These are phyloP conservation scores for Citrus cavaleriei DNA, from an alignment of 345 rosid genomes.

Conservation along the genomic window DNA sequence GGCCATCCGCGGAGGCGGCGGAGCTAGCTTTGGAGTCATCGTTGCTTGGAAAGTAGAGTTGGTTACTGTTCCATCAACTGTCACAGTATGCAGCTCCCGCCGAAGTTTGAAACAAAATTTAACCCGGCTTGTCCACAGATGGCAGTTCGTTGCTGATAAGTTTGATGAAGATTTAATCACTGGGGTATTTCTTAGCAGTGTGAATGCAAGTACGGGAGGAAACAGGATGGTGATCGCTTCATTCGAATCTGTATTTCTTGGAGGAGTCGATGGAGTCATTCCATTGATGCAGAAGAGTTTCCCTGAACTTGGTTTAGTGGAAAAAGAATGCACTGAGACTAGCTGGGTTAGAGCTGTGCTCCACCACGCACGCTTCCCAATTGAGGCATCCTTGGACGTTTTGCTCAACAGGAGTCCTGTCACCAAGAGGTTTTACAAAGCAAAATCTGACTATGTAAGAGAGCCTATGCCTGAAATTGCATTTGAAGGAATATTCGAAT, in stretches of 20 bases:
- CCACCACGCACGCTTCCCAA: conserved; percentile 8
- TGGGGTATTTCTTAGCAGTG: conserved; percentile 17
- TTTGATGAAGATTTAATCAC: conserved; percentile 21
- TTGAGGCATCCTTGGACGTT: conserved; percentile 10
- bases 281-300: conserved; percentile 13
- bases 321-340: conserved; percentile 26
- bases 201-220: background rate
- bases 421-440: conserved; percentile 13
- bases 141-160: background rate
- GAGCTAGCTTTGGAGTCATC: no score
- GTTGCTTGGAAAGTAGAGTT: no score
- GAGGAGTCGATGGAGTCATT: conserved; percentile 9
- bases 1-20: no score
- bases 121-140: no score
- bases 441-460: conserved; percentile 36
- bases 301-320: conserved; percentile 28
- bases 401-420: conserved; percentile 22
- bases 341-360: conserved; percentile 28
- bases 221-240: conserved; percentile 3
- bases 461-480: conserved; percentile 26
- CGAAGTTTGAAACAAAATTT: no score
- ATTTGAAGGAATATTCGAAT: conserved; percentile 23
- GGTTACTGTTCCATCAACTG: no score
- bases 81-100: no score
- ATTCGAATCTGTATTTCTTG: conserved; percentile 15